Evolutionary conservation across 2,329 filamentous ascomycete genomes (phyloP).

Genomic region (Orbilia brochopaga): DNA sequence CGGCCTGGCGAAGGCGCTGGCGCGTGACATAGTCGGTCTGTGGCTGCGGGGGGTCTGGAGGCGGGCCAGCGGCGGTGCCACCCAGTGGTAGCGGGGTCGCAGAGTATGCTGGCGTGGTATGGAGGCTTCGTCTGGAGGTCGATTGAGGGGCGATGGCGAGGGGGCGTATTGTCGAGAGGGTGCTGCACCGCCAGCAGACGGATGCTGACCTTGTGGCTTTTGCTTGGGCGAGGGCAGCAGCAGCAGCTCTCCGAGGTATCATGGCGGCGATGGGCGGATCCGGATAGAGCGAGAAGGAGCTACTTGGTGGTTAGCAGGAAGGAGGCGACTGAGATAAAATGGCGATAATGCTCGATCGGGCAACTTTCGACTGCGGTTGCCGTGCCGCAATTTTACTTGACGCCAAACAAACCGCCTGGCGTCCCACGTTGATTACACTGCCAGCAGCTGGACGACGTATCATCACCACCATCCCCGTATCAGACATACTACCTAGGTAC

Average conservation of each 20-base stretch:
- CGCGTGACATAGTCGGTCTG: slow-evolving; percentile 28
- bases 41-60: slow-evolving; percentile 38
- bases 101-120: slow-evolving; percentile 20
- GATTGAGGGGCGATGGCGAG: slow-evolving; percentile 17
- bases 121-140: slow-evolving; percentile 22
- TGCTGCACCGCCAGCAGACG: slow-evolving; percentile 36
- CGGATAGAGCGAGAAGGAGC: too few species aligned
- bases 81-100: slow-evolving; percentile 46
- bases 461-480: neutral
- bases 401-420: slow-evolving; percentile 8
- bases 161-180: slow-evolving; percentile 20
- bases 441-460: neutral
- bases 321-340: slow-evolving; percentile 12
- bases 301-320: neutral
- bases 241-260: slow-evolving; percentile 38
- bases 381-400: slow-evolving; percentile 11
- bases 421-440: neutral
- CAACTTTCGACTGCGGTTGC: slow-evolving; percentile 20
- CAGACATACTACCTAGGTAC: too few species aligned
- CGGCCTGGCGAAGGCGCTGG: slow-evolving; percentile 27
- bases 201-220: slow-evolving; percentile 16
- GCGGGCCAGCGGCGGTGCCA: slow-evolving; percentile 43
- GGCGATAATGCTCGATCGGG: slow-evolving; percentile 7
- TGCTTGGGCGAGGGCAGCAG: slow-evolving; percentile 22
- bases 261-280: slow-evolving; percentile 9